These are phyloP conservation scores for Eutreptiella sp. DNA, from an alignment of 208 protist genomes.

Conservation along the genomic window DNA sequence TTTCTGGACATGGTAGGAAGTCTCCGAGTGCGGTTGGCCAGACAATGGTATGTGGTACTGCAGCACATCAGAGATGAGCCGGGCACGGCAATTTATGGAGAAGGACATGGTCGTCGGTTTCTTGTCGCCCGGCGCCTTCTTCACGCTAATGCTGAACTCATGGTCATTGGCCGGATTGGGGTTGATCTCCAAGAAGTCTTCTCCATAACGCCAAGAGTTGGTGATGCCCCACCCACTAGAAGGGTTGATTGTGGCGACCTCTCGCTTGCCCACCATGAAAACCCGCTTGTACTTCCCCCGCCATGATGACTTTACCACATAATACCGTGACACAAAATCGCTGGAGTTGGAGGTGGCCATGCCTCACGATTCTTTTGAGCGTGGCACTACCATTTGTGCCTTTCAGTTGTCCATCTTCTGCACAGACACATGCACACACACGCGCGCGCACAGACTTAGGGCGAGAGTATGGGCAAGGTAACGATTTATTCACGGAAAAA, in stretches of 20 bases:
- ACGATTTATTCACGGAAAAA: no score
- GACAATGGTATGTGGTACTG: constrained; percentile 54
- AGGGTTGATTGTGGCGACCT: constrained; percentile 63
- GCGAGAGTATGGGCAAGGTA: no score
- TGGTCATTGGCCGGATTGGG: constrained; percentile 33
- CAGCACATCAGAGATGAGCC: constrained; percentile 75
- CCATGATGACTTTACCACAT: constrained; percentile 74
- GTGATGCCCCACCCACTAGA: constrained; percentile 61
- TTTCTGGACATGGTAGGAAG: constrained; percentile 50
- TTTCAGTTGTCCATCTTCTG: no score
- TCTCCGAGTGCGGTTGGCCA: constrained; percentile 27
- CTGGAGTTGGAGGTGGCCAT: no score
- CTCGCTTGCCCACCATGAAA: constrained; percentile 51
- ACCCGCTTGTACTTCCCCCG: constrained; percentile 72
- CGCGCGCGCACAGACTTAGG: no score
- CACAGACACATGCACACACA: no score
- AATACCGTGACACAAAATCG: constrained; percentile 57
- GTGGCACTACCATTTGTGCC: no score
- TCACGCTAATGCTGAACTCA: constrained; percentile 52
- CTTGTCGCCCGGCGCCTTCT: constrained; percentile 34
- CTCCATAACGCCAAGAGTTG: constrained; percentile 61
- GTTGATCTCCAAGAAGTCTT: constrained; percentile 44
- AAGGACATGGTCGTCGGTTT: constrained; percentile 58
- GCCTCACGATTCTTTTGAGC: no score
- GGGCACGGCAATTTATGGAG: constrained; percentile 48